Evolutionary conservation across 495 filamentous ascomycete species (phyloP), one percentile per base, ranked within the genome.

Genomic region (Aspergillus nidulans): DNA sequence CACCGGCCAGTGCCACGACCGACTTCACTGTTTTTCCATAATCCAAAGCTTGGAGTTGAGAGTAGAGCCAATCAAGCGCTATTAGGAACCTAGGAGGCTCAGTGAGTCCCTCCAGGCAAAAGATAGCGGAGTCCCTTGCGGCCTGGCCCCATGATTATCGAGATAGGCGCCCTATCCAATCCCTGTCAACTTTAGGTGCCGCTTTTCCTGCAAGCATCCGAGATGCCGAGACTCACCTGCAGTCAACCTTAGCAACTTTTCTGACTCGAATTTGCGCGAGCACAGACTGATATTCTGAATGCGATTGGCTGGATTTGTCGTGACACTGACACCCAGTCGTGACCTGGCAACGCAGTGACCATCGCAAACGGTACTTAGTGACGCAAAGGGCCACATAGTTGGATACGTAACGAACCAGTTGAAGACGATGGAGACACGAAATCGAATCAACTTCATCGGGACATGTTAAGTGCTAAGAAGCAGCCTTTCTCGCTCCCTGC

Each of bases 91-190:
- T 23, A 19, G 23, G 45, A 49, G 45, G 45, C 48, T 40, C 48
- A 49, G 15, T 38, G 16, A 20, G 32, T 13, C 19, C 20, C 16
- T 23, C 41, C 41, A 23, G 3, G 25, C 20, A 43, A 19, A 19
- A 32, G 43, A 28, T 28, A 46, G 4, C 43, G 4, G 24, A 46
- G 44, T 32, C 44, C n/a, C 44, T 30, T 32, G 40, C 40, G 40
- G 40, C 25, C 44, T 34, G 47, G 30, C 30, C 32, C 15, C 19
- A n/a, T 55, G 12, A 56, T 49, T 49, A 49, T 56, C 53, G 20
- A 48, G 43, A 49, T 49, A 56, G 53, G 53, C 53, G 45, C 53
- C 16, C 19, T 56, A 56, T 44, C 45, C 45, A 42, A 56, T 49
- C 53, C 53, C 25, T 49, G 53, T 49, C 45, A 49, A 42, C n/a